Conservation (phyloP, 2,329 filamentous ascomycete genomes). For the Fusarium nodosum region DNA sequence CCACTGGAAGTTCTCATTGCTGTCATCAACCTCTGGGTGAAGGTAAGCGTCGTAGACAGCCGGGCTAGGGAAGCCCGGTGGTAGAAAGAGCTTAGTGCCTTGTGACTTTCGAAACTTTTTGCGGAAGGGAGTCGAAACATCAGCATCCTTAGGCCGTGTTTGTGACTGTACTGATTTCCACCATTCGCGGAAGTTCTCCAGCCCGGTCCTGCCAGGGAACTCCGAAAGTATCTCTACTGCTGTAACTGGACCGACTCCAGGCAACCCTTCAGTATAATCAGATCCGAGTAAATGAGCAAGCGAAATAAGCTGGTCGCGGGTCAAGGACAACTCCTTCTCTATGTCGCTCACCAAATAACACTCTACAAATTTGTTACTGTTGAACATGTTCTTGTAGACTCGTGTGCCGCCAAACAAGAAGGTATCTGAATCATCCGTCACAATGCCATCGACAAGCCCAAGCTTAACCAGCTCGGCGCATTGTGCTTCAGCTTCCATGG, state of each 20-base stretch:
- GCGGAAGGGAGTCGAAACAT: slow-evolving; percentile 74
- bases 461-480: slow-evolving; percentile 91
- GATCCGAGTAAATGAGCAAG: slow-evolving; percentile 92
- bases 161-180: slow-evolving; percentile 82
- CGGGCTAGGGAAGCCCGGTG: slow-evolving; percentile 80
- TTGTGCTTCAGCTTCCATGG: slow-evolving; percentile 99
- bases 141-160: slow-evolving; percentile 73
- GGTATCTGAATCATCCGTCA: slow-evolving; percentile 96
- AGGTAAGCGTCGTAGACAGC: slow-evolving; percentile 88
- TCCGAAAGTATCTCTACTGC: slow-evolving; percentile 95
- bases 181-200: slow-evolving; percentile 88
- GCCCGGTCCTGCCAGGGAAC: slow-evolving; percentile 73
- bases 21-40: slow-evolving; percentile 85
- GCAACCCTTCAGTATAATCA: slow-evolving; percentile 94
- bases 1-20: slow-evolving; percentile 88
- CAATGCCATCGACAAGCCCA: slow-evolving; percentile 94
- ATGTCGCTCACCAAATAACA: slow-evolving; percentile 90
- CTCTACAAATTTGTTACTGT: slow-evolving; percentile 96
- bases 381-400: slow-evolving; percentile 99
- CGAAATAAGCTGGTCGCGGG: slow-evolving; percentile 87
- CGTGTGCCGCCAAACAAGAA: slow-evolving; percentile 97
- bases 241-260: slow-evolving; percentile 92
- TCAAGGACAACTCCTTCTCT: slow-evolving; percentile 88
- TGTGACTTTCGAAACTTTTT: slow-evolving; percentile 88
- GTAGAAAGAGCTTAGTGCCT: slow-evolving; percentile 86